These are phyloP conservation scores for Cenococcum geophilum DNA, from an alignment of 495 filamentous ascomycete genomes.

Conservation along the genomic window DNA sequence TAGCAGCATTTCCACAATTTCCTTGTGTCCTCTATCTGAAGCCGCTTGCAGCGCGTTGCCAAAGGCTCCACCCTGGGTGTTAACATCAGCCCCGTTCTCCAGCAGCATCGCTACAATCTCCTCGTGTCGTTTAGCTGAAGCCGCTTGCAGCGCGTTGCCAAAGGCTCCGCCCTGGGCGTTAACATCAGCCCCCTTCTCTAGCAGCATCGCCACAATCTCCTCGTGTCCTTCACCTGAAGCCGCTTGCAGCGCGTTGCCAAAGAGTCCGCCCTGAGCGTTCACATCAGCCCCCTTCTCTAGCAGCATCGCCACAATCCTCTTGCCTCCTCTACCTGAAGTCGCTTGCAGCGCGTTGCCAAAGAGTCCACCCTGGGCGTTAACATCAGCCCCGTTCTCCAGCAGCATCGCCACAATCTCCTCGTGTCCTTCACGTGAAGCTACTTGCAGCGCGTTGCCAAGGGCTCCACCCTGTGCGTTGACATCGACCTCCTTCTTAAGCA, in stretches of 20 bases:
- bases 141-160: background rate
- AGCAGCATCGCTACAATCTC: background rate
- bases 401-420: background rate
- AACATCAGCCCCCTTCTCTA: background rate
- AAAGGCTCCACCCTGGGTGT: background rate
- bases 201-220: background rate
- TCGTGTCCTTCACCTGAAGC: background rate
- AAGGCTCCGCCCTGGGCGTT: background rate
- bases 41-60: background rate
- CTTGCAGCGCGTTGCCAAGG: background rate
- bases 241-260: conserved; percentile 5
- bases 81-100: background rate
- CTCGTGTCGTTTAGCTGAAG: background rate
- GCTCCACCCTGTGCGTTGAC: background rate
- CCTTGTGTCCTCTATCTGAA: background rate
- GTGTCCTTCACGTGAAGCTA: background rate
- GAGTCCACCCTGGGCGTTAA: background rate
- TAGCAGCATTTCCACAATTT: conserved; percentile 4
- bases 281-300: background rate
- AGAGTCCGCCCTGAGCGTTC: conserved; percentile 2
- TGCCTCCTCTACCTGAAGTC: background rate
- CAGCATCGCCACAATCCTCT: background rate
- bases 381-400: background rate
- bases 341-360: background rate
- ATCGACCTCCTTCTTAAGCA: background rate